Conservation (phyloP, 2,329 filamentous ascomycete genomes). For the Penicillium crustosum region DNA sequence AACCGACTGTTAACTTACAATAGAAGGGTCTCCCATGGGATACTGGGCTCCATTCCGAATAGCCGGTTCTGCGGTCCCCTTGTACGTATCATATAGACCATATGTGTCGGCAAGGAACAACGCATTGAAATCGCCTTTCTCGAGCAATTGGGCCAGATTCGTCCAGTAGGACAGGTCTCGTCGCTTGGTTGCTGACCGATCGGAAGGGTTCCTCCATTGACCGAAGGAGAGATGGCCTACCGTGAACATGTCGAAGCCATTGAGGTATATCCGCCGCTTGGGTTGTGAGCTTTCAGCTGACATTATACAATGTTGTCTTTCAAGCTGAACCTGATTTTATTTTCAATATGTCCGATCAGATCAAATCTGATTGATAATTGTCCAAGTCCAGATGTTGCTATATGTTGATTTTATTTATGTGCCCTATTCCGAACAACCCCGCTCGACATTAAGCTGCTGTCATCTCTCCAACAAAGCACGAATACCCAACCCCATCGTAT, state of each 20-base stretch:
- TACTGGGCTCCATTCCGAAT: constrained; percentile 37
- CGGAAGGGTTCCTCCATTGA: constrained; percentile 31
- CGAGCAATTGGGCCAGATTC: constrained; percentile 44
- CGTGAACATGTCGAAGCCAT: constrained; percentile 43
- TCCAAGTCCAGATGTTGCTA: not conserved
- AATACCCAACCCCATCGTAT: not conserved
- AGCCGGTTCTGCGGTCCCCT: constrained; percentile 34
- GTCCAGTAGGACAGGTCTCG: constrained; percentile 47
- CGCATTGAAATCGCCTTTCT: constrained; percentile 49
- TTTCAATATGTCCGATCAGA: not conserved
- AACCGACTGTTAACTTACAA: not conserved
- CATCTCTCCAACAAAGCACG: not conserved
- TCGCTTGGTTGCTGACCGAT: constrained; percentile 40
- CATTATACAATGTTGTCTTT: not conserved
- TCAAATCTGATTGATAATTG: not conserved
- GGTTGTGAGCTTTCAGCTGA: not conserved
- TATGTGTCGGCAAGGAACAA: constrained; percentile 51
- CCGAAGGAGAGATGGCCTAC: constrained; percentile 41
- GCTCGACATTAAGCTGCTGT: not conserved
- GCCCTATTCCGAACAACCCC: not conserved
- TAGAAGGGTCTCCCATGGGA: constrained; percentile 37
- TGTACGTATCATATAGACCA: constrained; percentile 45
- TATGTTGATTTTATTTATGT: not conserved
- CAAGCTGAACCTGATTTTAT: not conserved
- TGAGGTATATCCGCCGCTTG: constrained; percentile 34